These are phyloP conservation scores for Aspergillus neoniger DNA, from an alignment of 2,329 filamentous ascomycete species.

Conservation along the genomic window DNA sequence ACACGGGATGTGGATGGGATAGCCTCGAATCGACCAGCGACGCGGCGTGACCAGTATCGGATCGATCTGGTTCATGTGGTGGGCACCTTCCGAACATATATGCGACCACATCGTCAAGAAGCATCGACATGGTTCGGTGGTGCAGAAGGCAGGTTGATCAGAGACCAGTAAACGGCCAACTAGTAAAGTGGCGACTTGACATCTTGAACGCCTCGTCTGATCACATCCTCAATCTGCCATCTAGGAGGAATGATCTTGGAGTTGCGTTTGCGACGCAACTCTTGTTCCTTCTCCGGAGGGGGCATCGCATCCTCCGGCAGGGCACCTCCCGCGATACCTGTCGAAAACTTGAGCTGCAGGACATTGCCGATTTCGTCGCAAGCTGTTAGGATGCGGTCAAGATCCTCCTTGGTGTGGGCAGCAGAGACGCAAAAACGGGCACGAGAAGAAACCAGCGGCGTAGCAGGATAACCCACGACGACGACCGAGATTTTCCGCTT, in stretches of 20 bases:
- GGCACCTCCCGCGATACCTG: constrained; percentile 85
- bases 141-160: background rate
- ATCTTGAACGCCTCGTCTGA: constrained; percentile 73
- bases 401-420: constrained; percentile 96
- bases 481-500: constrained; percentile 97
- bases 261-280: constrained; percentile 57
- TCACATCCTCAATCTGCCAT: constrained; percentile 75
- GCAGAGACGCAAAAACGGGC: constrained; percentile 95
- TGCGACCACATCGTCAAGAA: constrained; percentile 13
- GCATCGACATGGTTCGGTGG: constrained; percentile 9
- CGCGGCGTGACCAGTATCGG: constrained; percentile 40
- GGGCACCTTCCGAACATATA: constrained; percentile 13
- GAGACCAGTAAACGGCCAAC: constrained; percentile 13
- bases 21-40: constrained; percentile 21
- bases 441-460: constrained; percentile 89
- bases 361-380: constrained; percentile 93
- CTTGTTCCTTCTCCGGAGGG: constrained; percentile 67
- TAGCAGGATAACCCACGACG: constrained; percentile 95
- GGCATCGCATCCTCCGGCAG: constrained; percentile 68
- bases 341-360: constrained; percentile 95
- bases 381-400: constrained; percentile 83
- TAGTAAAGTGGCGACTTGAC: constrained; percentile 72
- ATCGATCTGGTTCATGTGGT: constrained; percentile 26
- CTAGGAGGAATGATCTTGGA: constrained; percentile 66
- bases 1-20: constrained; percentile 18